A percentile compares a stretch with the other conserved stretches of the same genome.
These are phyloP conservation scores for Alternaria dauci DNA, from an alignment of 2,329 filamentous ascomycete genomes.

Conservation along the genomic window DNA sequence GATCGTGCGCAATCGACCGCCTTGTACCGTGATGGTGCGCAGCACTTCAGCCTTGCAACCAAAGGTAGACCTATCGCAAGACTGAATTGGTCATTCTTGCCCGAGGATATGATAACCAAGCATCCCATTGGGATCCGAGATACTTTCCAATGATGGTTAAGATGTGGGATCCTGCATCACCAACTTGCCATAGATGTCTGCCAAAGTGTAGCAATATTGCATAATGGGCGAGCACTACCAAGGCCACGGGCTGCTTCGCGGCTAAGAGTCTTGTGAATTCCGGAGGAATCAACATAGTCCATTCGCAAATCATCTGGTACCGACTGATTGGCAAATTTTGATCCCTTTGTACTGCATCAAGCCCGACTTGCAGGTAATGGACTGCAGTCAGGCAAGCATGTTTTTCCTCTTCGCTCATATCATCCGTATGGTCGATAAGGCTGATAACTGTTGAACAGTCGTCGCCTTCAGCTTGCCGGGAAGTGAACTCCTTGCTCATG, in stretches of 20 bases:
- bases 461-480: slow-evolving; percentile 26
- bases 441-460: slow-evolving; percentile 28
- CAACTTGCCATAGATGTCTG: slow-evolving; percentile 31
- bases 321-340: slow-evolving; percentile 8
- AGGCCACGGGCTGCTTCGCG: slow-evolving; percentile 52
- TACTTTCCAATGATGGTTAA: slow-evolving; percentile 60
- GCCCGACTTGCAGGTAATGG: slow-evolving; percentile 30
- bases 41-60: background rate
- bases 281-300: slow-evolving; percentile 48
- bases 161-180: slow-evolving; percentile 27
- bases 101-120: slow-evolving; percentile 15
- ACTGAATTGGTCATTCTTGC: background rate
- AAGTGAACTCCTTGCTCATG: slow-evolving; percentile 25
- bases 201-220: slow-evolving; percentile 58
- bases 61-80: background rate
- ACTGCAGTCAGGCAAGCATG: slow-evolving; percentile 39
- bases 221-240: slow-evolving; percentile 61
- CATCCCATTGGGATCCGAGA: slow-evolving; percentile 43
- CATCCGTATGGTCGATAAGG: slow-evolving; percentile 26
- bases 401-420: slow-evolving; percentile 26
- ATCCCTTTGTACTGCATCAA: slow-evolving; percentile 27
- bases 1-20: background rate
- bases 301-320: slow-evolving; percentile 45
- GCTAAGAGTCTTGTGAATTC: slow-evolving; percentile 51
- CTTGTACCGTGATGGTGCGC: background rate